Percentiles rank a stretch among this genome's conserved stretches.
phyloP scores from a whole-genome alignment of 2,329 filamentous ascomycete species.

The Alternaria arborescens region DNA sequence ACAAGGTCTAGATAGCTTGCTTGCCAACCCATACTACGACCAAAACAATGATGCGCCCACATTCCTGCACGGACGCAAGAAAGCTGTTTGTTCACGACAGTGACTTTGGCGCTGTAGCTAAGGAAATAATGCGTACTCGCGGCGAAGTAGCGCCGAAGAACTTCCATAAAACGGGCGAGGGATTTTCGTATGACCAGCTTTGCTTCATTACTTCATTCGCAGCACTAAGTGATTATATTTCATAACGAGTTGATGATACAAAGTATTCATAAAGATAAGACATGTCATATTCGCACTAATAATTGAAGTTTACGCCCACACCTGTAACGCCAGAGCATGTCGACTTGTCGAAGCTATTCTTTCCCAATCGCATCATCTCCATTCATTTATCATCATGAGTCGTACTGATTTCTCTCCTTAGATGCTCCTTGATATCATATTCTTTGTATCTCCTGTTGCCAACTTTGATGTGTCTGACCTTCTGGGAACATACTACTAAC shows the following conservation, averaged over 20 bases:
- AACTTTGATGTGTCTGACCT: conserved; percentile 11
- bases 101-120: too few species aligned
- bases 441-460: conserved; percentile 16
- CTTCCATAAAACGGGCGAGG: too few species aligned
- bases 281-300: neutral
- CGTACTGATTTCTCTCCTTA: neutral
- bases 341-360: conserved; percentile 2
- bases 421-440: conserved; percentile 1
- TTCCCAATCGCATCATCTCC: neutral
- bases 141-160: too few species aligned
- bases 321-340: neutral
- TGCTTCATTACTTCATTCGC: too few species aligned
- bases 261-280: too few species aligned
- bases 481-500: conserved; percentile 25
- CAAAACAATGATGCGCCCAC: neutral
- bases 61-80: neutral
- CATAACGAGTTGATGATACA: too few species aligned
- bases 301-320: neutral
- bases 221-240: too few species aligned
- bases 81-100: neutral
- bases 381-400: neutral
- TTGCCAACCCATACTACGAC: neutral
- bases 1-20: neutral
- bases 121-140: too few species aligned
- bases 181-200: too few species aligned